Conservation (phyloP, 2,329 filamentous ascomycete genomes). For the Verticillium klebahnii region DNA sequence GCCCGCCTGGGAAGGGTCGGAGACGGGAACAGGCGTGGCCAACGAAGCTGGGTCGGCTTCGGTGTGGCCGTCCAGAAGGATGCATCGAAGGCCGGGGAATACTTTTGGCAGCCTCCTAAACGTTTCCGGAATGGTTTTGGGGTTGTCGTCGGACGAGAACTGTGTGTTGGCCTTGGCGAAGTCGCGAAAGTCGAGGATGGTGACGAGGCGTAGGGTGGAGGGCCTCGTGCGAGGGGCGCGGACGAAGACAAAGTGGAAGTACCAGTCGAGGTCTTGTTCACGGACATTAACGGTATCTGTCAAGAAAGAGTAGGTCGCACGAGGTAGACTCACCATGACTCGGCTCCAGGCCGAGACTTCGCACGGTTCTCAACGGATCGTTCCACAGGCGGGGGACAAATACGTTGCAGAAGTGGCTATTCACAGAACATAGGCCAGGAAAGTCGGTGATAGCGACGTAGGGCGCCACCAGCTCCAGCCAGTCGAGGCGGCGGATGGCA, state of each 20-base stretch:
- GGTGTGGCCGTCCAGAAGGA: slow-evolving; percentile 43
- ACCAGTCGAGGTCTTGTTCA: slow-evolving; percentile 43
- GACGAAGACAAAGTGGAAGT: slow-evolving; percentile 38
- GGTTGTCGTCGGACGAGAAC: slow-evolving; percentile 34
- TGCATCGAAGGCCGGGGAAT: slow-evolving; percentile 39
- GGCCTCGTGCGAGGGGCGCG: slow-evolving; percentile 28
- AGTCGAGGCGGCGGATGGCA: slow-evolving; percentile 40
- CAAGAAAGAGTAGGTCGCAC: neutral
- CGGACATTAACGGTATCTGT: neutral
- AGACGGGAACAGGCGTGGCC: slow-evolving; percentile 9
- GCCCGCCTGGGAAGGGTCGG: slow-evolving; percentile 4
- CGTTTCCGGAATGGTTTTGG: slow-evolving; percentile 30
- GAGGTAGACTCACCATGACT: slow-evolving; percentile 36
- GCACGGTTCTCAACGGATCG: slow-evolving; percentile 37
- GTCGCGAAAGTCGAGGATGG: slow-evolving; percentile 41
- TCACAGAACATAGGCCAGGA: slow-evolving; percentile 43
- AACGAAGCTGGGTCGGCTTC: slow-evolving; percentile 38
- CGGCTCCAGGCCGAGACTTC: slow-evolving; percentile 34
- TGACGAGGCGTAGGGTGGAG: slow-evolving; percentile 38
- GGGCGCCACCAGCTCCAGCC: slow-evolving; percentile 43
- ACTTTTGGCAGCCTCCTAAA: slow-evolving; percentile 31
- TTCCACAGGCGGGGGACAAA: slow-evolving; percentile 51
- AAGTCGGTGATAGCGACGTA: slow-evolving; percentile 38
- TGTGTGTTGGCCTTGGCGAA: slow-evolving; percentile 34
- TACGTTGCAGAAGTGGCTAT: slow-evolving; percentile 36